phyloP scores from a whole-genome alignment of 2,329 filamentous ascomycete species.

The Rhynchosporium secalis region DNA sequence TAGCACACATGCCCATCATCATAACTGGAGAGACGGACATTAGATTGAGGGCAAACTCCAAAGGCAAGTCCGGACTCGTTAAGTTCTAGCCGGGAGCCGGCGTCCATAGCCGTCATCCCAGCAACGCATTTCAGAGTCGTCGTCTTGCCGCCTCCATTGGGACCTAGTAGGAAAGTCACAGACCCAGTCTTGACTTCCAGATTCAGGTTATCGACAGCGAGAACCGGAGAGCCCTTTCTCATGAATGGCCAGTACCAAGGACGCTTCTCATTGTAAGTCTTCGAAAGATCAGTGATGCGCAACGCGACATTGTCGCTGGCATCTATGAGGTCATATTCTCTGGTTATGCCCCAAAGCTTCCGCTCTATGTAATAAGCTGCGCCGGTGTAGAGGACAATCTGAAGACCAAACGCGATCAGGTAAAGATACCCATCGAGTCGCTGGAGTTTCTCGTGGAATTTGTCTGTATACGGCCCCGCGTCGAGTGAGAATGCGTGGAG shows the following conservation, averaged over 20 bases:
- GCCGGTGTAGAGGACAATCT: conserved; percentile 58
- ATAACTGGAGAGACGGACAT: conserved; percentile 23
- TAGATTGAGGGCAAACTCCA: conserved; percentile 36
- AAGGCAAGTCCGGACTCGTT: conserved; percentile 34
- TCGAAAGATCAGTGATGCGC: conserved; percentile 31
- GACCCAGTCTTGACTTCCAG: conserved; percentile 59
- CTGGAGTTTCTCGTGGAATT: conserved; percentile 49
- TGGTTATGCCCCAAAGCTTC: conserved; percentile 52
- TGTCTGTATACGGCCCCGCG: conserved; percentile 25
- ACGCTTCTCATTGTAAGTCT: conserved; percentile 32
- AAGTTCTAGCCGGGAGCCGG: conserved; percentile 44
- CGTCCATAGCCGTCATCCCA: conserved; percentile 59
- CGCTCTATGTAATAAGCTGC: conserved; percentile 60
- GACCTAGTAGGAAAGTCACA: conserved; percentile 63
- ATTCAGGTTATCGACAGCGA: conserved; percentile 58
- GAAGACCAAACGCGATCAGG: conserved; percentile 59
- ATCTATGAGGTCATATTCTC: conserved; percentile 35
- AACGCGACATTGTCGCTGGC: conserved; percentile 33
- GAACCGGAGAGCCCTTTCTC: conserved; percentile 46
- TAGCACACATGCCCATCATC: conserved; percentile 45
- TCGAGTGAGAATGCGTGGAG: conserved; percentile 52
- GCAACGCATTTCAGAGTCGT: conserved; percentile 66
- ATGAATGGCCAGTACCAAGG: conserved; percentile 35
- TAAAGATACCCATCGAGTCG: conserved; percentile 57
- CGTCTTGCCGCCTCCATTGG: conserved; percentile 65